These are phyloP conservation scores for Verbascum thapsus DNA, from an alignment of 257 asterid species.

Conservation along the genomic window DNA sequence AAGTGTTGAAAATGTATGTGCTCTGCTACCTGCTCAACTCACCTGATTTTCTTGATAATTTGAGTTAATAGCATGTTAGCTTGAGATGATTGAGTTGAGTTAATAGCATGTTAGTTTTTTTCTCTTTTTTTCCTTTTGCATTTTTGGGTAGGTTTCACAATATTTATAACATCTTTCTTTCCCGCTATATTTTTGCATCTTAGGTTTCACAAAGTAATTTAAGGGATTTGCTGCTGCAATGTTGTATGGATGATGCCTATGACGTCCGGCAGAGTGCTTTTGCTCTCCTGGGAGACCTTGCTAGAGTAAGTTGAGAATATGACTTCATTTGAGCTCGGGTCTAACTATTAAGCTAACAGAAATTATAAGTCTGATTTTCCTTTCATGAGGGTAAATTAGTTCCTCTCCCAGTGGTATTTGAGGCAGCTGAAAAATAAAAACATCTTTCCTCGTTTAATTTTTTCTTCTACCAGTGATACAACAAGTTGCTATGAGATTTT, in stretches of 20 bases:
- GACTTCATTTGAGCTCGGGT: slow-evolving; percentile 7
- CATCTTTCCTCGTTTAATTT: neutral
- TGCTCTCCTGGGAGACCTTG: slow-evolving; percentile 97
- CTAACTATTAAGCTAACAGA: slow-evolving; percentile 17
- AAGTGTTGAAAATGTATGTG: neutral
- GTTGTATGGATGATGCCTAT: slow-evolving; percentile 91
- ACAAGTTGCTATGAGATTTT: neutral
- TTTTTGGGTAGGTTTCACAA: slow-evolving; percentile 20
- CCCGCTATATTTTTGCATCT: neutral
- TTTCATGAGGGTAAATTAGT: neutral
- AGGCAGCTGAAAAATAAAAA: neutral
- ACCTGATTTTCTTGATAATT: slow-evolving; percentile 1
- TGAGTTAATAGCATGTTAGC: neutral
- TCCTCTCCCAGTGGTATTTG: neutral
- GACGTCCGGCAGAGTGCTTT: slow-evolving; percentile 98
- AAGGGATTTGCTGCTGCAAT: slow-evolving; percentile 90
- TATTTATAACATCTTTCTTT: neutral
- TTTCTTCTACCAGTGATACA: too few species aligned
- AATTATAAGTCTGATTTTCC: neutral
- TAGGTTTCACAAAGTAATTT: slow-evolving; percentile 88
- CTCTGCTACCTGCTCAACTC: slow-evolving; percentile 14
- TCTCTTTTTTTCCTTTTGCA: neutral
- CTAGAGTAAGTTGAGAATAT: slow-evolving; percentile 71
- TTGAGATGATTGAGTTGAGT: too few species aligned
- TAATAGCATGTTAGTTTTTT: too few species aligned